Evolutionary conservation across 371 early-diverging fungal species (phyloP).

Genomic region (Lichtheimia ramosa): DNA sequence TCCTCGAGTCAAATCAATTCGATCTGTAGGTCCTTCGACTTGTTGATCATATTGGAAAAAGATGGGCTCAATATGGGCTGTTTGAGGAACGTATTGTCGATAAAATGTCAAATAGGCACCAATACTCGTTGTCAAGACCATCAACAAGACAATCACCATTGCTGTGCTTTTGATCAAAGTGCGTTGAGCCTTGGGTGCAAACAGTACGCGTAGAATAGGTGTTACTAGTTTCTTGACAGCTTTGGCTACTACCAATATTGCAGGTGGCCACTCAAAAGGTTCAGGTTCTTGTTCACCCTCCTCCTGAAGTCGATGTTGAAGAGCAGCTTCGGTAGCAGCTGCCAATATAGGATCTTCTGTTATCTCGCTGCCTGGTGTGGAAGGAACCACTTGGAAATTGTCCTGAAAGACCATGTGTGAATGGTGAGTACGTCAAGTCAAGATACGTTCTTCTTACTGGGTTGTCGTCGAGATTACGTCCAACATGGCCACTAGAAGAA

Average conservation of each 20-base stretch:
- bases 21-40: constrained; percentile 18
- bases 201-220: constrained; percentile 24
- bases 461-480: constrained; percentile 2
- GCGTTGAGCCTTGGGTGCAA: constrained; percentile 37
- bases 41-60: constrained; percentile 38
- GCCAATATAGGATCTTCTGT: constrained; percentile 14
- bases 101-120: constrained; percentile 48
- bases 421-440: neutral
- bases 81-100: constrained; percentile 43
- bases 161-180: constrained; percentile 36
- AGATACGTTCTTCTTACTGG: neutral
- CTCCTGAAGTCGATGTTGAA: constrained; percentile 34
- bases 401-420: neutral
- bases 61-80: constrained; percentile 42
- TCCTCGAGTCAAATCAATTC: constrained; percentile 26
- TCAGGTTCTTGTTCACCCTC: constrained; percentile 8
- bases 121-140: constrained; percentile 45
- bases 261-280: constrained; percentile 21
- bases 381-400: constrained; percentile 25
- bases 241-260: constrained; percentile 4
- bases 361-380: constrained; percentile 8
- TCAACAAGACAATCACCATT: constrained; percentile 21
- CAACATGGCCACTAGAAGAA: neutral
- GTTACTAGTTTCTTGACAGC: constrained; percentile 11
- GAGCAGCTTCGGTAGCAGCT: constrained; percentile 5